phyloP scores from a whole-genome alignment of 257 asterid genomes.

The Ballota nigra region DNA sequence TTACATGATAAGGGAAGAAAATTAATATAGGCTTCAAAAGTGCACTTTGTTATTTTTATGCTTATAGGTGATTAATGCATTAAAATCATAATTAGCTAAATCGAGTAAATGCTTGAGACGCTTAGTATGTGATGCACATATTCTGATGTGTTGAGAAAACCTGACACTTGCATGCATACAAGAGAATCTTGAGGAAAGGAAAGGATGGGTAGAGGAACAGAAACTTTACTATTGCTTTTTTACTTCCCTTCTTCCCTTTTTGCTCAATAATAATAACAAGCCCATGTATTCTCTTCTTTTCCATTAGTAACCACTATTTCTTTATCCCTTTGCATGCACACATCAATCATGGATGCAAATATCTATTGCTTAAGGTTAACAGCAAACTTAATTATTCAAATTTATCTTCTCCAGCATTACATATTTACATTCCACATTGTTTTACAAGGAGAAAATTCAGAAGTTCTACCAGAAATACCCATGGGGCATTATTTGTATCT shows the following conservation, averaged over 20 bases:
- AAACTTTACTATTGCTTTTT: neutral
- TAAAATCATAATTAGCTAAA: neutral
- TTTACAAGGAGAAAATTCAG: neutral
- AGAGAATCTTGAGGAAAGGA: neutral
- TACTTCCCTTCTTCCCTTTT: neutral
- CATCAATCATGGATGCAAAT: neutral
- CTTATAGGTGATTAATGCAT: neutral
- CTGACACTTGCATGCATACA: neutral
- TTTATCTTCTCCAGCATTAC: constrained; percentile 5
- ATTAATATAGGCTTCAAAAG: neutral
- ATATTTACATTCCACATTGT: neutral
- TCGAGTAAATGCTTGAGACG: neutral
- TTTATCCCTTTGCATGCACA: neutral
- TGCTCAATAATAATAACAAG: neutral
- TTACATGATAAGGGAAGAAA: neutral
- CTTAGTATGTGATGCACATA: neutral
- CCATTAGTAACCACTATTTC: neutral
- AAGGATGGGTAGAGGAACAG: neutral
- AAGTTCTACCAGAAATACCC: neutral
- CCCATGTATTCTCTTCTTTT: neutral
- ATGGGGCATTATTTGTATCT: neutral
- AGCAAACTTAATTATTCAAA: neutral
- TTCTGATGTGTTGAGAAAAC: neutral
- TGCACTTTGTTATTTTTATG: neutral
- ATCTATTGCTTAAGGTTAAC: neutral